phyloP scores from a whole-genome alignment of 2,329 filamentous ascomycete species.

The Ophiosphaerella narmari region DNA sequence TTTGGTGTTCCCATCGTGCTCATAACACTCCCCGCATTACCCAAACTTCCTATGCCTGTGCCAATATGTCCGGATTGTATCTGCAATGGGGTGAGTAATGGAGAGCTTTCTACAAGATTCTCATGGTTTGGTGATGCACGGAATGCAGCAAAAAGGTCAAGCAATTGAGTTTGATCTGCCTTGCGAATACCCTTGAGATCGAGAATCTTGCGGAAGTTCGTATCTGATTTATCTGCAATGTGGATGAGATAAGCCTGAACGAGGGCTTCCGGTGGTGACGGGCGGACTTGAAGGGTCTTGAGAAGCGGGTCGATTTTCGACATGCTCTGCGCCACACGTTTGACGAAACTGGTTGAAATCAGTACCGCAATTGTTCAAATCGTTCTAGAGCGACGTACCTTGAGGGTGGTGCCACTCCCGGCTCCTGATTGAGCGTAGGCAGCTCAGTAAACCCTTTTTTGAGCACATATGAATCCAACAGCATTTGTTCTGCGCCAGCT shows the following conservation, averaged over 20 bases:
- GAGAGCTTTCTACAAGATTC: slow-evolving; percentile 57
- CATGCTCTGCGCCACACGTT: slow-evolving; percentile 83
- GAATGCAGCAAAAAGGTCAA: slow-evolving; percentile 91
- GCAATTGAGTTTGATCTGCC: slow-evolving; percentile 76
- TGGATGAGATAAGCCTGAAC: slow-evolving; percentile 98
- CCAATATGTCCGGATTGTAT: slow-evolving; percentile 44
- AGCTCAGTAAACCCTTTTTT: slow-evolving; percentile 78
- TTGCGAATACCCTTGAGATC: slow-evolving; percentile 91
- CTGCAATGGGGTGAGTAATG: slow-evolving; percentile 45
- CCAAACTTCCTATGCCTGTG: slow-evolving; percentile 50
- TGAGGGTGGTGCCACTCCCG: slow-evolving; percentile 62
- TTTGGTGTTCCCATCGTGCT: slow-evolving; percentile 45
- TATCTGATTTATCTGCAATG: slow-evolving; percentile 89
- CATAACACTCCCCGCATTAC: slow-evolving; percentile 45
- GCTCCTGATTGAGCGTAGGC: slow-evolving; percentile 62
- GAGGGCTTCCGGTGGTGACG: slow-evolving; percentile 87
- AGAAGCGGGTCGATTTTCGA: slow-evolving; percentile 87
- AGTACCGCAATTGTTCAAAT: slow-evolving; percentile 1
- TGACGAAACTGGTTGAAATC: slow-evolving; percentile 68
- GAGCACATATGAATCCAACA: slow-evolving; percentile 90
- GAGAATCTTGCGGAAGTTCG: slow-evolving; percentile 94
- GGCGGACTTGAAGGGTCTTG: slow-evolving; percentile 93
- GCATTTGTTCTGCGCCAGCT: slow-evolving; percentile 95
- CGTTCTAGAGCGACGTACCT: slow-evolving; percentile 38
- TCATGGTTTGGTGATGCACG: slow-evolving; percentile 68